Evolutionary conservation across 352 stramenopile genomes (phyloP).

Genomic region (Pythium chondricola): DNA sequence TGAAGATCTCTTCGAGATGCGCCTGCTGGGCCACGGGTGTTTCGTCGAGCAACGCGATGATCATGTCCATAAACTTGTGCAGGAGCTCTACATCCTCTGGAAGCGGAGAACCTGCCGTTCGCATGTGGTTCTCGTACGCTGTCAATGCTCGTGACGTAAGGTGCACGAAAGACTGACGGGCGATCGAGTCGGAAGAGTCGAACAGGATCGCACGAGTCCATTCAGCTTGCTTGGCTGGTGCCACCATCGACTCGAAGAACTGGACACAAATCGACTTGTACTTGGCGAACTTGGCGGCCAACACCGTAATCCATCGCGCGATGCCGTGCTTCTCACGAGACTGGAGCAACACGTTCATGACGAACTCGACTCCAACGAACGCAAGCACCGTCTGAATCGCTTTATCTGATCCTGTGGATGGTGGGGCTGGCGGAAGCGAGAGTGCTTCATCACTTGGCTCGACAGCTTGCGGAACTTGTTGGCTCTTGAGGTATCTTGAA

Average conservation of each 20-base stretch:
- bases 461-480: constrained; percentile 5
- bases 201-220: constrained; percentile 74
- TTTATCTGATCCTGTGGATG: constrained; percentile 26
- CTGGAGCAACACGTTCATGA: constrained; percentile 86
- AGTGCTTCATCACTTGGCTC: constrained; percentile 2
- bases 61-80: constrained; percentile 35
- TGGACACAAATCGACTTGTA: constrained; percentile 62
- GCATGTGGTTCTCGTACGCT: constrained; percentile 56
- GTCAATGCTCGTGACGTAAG: constrained; percentile 67
- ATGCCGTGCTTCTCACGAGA: constrained; percentile 85
- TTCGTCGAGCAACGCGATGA: constrained; percentile 63
- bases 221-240: constrained; percentile 41
- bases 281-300: constrained; percentile 64
- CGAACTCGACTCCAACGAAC: constrained; percentile 80
- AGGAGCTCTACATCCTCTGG: constrained; percentile 24
- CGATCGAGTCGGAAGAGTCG: constrained; percentile 81
- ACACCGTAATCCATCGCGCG: constrained; percentile 71
- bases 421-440: constrained; percentile 16
- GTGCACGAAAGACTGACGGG: constrained; percentile 83
- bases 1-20: constrained; percentile 85
- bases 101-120: constrained; percentile 7
- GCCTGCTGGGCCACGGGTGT: constrained; percentile 72
- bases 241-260: constrained; percentile 58
- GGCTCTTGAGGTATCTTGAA: constrained; percentile 72
- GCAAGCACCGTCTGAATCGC: constrained; percentile 63